Evolutionary conservation across 2,329 filamentous ascomycete genomes (phyloP).

Genomic region (Fusarium bactridioides): DNA sequence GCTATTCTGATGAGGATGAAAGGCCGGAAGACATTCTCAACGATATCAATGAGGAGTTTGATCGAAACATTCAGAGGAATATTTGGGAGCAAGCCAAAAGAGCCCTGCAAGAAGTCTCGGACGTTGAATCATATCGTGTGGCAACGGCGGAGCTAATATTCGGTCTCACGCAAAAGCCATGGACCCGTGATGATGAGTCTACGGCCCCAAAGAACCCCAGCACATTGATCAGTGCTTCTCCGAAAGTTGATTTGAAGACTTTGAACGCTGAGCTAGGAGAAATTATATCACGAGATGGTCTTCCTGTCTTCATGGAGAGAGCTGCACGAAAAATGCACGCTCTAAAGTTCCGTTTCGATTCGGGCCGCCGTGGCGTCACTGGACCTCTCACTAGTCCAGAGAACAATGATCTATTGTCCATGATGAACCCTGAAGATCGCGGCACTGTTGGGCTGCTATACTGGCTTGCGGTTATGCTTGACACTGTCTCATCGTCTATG

Average conservation of each 20-base stretch:
- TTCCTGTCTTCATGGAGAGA: conserved; percentile 35
- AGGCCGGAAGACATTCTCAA: conserved; percentile 28
- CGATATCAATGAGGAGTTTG: conserved; percentile 46
- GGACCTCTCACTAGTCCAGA: neutral
- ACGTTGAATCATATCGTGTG: conserved; percentile 49
- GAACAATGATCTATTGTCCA: neutral
- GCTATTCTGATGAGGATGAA: conserved; percentile 20
- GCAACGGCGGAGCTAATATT: conserved; percentile 51
- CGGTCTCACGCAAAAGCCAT: conserved; percentile 47
- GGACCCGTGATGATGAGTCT: conserved; percentile 22
- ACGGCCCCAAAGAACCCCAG: neutral
- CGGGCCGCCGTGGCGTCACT: conserved; percentile 19
- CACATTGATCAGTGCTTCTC: neutral
- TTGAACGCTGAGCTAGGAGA: conserved; percentile 22
- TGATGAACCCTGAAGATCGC: conserved; percentile 38
- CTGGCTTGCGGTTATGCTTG: conserved; percentile 68
- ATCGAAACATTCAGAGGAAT: conserved; percentile 46
- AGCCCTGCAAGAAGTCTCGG: conserved; percentile 46
- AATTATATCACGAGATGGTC: conserved; percentile 36
- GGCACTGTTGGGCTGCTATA: conserved; percentile 62
- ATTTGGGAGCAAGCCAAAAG: conserved; percentile 49
- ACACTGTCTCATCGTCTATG: conserved; percentile 64
- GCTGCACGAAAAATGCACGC: conserved; percentile 39
- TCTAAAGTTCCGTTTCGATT: conserved; percentile 39
- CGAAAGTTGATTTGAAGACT: conserved; percentile 14